Percentiles rank a stretch among this genome's conserved stretches.
phyloP scores from a whole-genome alignment of 768 basidiomycete species.

The Psilocybe azurescens region DNA sequence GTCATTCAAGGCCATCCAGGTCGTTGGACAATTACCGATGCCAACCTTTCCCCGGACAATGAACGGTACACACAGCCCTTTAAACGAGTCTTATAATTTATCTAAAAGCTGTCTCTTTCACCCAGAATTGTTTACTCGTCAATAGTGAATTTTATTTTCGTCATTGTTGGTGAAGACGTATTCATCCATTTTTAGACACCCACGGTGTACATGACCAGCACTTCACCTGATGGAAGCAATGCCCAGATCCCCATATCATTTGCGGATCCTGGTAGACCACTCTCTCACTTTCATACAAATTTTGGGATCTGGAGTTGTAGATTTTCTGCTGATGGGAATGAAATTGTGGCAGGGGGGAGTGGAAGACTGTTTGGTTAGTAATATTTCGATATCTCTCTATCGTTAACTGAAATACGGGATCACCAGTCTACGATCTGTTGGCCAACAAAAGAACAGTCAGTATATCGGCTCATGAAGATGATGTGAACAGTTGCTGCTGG shows the following conservation, averaged over 20 bases:
- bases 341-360: conserved; percentile 91
- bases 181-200: conserved; percentile 51
- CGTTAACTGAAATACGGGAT: conserved; percentile 1
- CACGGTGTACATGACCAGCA: conserved; percentile 77
- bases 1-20: conserved; percentile 79
- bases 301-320: conserved; percentile 93
- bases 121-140: conserved; percentile 91
- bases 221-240: conserved; percentile 59
- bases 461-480: conserved; percentile 86
- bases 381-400: conserved; percentile 1
- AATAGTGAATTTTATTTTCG: conserved; percentile 55
- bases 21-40: conserved; percentile 95
- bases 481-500: conserved; percentile 97
- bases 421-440: conserved; percentile 87
- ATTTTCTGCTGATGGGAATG: conserved; percentile 95
- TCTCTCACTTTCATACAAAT: conserved; percentile 49
- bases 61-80: conserved; percentile 59
- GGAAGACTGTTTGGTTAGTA: conserved; percentile 73
- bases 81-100: neutral
- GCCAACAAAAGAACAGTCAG: conserved; percentile 80
- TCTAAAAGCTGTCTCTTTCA: neutral
- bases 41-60: conserved; percentile 88
- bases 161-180: neutral
- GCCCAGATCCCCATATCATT: conserved; percentile 69
- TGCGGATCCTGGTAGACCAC: conserved; percentile 41